Evolutionary conservation across 306 rosid species (phyloP).

Genomic region (Casuarina equisetifolia): DNA sequence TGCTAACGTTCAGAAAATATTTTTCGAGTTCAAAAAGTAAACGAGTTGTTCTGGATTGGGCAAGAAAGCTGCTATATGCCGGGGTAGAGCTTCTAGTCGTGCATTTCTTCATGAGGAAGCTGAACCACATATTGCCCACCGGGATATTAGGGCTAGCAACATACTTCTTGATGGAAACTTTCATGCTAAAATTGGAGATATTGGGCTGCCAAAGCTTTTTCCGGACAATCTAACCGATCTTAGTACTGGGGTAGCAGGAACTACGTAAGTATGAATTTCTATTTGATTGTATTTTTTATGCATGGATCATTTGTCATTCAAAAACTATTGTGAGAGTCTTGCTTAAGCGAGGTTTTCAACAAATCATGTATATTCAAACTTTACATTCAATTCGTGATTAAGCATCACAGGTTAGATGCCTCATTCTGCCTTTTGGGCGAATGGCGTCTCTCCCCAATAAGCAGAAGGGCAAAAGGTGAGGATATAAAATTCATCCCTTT

Average conservation of each 20-base stretch:
- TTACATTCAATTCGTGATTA: neutral
- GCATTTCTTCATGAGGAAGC: conserved; percentile 86
- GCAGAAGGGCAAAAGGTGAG: neutral
- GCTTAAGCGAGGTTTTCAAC: neutral
- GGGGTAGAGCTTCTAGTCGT: conserved; percentile 77
- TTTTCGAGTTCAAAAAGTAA: conserved; percentile 62
- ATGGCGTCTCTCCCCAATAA: neutral
- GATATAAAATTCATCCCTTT: neutral
- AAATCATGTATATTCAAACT: neutral
- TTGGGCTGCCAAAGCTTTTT: conserved; percentile 92
- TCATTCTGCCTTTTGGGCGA: neutral
- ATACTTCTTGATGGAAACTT: conserved; percentile 70
- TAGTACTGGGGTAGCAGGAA: conserved; percentile 94
- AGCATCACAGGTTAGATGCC: neutral
- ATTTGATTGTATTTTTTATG: neutral
- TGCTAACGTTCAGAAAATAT: conserved; percentile 23
- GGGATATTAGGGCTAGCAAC: conserved; percentile 97
- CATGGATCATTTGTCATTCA: neutral
- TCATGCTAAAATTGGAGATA: conserved; percentile 80
- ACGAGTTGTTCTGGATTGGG: conserved; percentile 64
- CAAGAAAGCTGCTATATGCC: conserved; percentile 70
- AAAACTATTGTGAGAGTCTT: neutral
- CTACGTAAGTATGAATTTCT: conserved; percentile 54
- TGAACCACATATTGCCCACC: conserved; percentile 74
- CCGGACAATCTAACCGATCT: conserved; percentile 92